Evolutionary conservation across 306 rosid species (phyloP).

Genomic region (Prunus salicina): DNA sequence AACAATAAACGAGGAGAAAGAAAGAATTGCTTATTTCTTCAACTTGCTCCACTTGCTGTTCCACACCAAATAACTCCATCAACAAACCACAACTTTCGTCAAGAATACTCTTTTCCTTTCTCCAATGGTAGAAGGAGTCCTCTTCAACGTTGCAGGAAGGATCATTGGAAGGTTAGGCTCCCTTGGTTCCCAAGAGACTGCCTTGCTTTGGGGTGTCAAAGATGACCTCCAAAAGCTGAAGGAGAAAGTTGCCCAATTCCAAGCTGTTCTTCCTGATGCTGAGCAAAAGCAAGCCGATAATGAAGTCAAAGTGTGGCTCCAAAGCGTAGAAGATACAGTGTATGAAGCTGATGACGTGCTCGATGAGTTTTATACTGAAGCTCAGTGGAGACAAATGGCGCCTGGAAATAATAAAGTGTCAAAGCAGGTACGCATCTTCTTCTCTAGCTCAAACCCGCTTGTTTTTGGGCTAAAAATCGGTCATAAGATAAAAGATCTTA

Average conservation of each 20-base stretch:
- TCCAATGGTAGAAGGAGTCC: constrained; percentile 4
- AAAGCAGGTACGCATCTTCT: too few species aligned
- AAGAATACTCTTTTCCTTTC: too few species aligned
- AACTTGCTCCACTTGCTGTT: too few species aligned
- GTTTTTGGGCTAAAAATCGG: constrained; percentile 13
- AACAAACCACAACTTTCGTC: too few species aligned
- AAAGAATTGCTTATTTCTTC: too few species aligned
- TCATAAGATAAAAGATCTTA: constrained; percentile 4
- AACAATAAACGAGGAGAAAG: too few species aligned
- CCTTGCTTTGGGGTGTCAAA: neutral
- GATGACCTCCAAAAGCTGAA: constrained; percentile 21
- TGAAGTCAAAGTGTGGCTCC: neutral
- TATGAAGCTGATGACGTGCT: constrained; percentile 15
- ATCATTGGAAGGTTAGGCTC: constrained; percentile 3
- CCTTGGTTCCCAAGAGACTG: neutral
- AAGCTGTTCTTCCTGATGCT: constrained; percentile 27
- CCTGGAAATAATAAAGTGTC: neutral
- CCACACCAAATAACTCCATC: too few species aligned
- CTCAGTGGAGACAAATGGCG: constrained; percentile 10
- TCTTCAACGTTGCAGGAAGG: neutral
- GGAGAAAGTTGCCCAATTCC: neutral
- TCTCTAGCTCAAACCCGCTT: neutral
- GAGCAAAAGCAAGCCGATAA: constrained; percentile 19
- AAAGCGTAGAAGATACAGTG: neutral
- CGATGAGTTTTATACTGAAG: constrained; percentile 12